Percentiles rank a stretch among this genome's conserved stretches.
Evolutionary conservation across 2,329 filamentous ascomycete species (phyloP).

Genomic region (Fusarium sambucinum): DNA sequence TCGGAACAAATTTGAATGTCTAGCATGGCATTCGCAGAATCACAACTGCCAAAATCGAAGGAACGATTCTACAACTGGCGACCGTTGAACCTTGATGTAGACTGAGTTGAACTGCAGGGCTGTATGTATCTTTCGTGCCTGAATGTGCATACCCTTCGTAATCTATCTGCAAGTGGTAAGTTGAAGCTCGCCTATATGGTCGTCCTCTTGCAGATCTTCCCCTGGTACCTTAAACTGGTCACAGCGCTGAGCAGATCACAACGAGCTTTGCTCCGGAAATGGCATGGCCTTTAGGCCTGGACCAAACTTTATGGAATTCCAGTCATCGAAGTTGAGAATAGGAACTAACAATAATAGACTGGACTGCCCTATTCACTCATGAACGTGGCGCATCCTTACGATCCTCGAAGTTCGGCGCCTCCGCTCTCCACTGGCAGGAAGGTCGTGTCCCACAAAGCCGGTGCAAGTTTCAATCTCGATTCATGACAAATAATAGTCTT

Average conservation of each 20-base stretch:
- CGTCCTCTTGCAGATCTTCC: conserved; percentile 8
- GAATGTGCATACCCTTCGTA: neutral
- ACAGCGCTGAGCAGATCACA: conserved; percentile 1
- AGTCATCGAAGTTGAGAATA: neutral
- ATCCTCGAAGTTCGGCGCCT: conserved; percentile 36
- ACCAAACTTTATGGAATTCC: neutral
- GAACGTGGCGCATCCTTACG: neutral
- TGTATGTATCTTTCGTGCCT: neutral
- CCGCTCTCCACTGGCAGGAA: conserved; percentile 10
- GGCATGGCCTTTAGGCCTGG: neutral
- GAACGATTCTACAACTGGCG: neutral
- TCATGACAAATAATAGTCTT: conserved; percentile 28
- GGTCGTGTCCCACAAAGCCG: conserved; percentile 3
- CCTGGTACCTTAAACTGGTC: conserved; percentile 23
- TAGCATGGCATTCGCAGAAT: neutral
- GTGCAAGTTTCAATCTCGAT: neutral
- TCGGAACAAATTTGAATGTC: no score
- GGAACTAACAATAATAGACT: neutral
- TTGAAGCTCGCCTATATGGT: neutral
- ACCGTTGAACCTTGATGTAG: conserved; percentile 14
- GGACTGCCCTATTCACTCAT: neutral
- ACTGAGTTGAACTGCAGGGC: neutral
- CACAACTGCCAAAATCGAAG: no score
- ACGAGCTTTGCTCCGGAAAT: conserved; percentile 8
- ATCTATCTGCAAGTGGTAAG: neutral